phyloP scores from a whole-genome alignment of 768 basidiomycete species.

The Cystobasidium tubakii region DNA sequence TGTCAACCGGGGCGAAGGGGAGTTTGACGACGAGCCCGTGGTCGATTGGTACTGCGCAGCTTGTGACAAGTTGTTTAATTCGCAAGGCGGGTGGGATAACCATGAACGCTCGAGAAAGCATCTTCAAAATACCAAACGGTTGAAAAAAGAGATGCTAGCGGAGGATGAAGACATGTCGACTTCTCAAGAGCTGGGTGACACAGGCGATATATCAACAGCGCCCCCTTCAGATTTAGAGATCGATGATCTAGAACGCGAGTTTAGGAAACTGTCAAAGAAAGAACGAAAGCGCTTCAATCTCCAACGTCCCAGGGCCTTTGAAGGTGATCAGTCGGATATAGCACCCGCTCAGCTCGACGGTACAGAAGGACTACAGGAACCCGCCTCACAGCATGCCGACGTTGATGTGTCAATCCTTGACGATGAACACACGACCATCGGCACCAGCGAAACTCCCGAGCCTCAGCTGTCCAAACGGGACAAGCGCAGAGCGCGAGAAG shows the following conservation, averaged over 20 bases:
- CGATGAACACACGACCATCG: background rate
- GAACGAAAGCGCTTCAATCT: constrained; percentile 35
- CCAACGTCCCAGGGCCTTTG: background rate
- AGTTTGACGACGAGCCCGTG: constrained; percentile 42
- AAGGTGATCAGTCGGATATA: too few species aligned
- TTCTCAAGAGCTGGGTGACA: constrained; percentile 55
- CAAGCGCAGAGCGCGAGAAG: constrained; percentile 69
- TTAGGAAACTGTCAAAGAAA: constrained; percentile 33
- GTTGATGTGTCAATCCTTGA: background rate
- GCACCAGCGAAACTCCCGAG: background rate
- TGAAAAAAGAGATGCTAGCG: constrained; percentile 68
- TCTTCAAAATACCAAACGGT: constrained; percentile 71
- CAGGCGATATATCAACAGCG: constrained; percentile 31
- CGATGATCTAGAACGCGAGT: constrained; percentile 33
- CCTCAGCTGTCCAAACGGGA: constrained; percentile 65
- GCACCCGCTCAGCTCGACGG: too few species aligned
- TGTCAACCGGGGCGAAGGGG: constrained; percentile 41
- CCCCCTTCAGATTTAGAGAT: constrained; percentile 33
- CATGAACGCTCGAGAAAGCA: constrained; percentile 96
- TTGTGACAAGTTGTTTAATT: constrained; percentile 79
- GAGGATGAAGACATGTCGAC: constrained; percentile 56
- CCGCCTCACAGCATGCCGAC: background rate
- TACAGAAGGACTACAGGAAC: too few species aligned
- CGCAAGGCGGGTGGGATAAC: constrained; percentile 89
- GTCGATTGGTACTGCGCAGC: constrained; percentile 95